Base-by-base conservation (phyloP, 208 protist species). In the Trypanosoma rangeli region DNA sequence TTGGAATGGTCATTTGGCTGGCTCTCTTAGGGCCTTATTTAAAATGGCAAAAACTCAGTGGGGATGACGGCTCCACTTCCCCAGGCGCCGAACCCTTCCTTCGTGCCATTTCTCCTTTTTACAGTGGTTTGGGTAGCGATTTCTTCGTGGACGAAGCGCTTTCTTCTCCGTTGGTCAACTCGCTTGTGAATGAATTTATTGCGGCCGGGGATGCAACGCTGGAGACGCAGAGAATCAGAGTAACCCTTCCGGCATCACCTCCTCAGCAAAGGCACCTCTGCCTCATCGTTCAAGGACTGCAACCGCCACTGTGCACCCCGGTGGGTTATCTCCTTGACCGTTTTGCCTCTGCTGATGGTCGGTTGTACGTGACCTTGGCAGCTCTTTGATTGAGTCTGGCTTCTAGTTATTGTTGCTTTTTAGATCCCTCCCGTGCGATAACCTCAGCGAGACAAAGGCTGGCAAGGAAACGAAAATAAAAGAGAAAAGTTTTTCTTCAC, bases 231-330 rank as follows among this genome's bases (percentile, higher is more conserved):
- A 50, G 33, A 8, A 67, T 67, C 16, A 22, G 39, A 39, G 60
- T 66, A 3, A 58, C 42, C 22, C 24, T 67, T 57, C 52, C 59
- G 3, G 49, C 62, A 10, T 5, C 54, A n/a, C 58, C 54, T 1
- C 16, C 44, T 7, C 29, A n/a, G 31, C 15, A 28, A 55, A 75
- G 71, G 5, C 79, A 82, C 29, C 46, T 93, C 8, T 65, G 71
- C 58, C 88, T 90, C 70, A 60, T 75, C 22, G 76, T 93, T 33
- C 87, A 93, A 49, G 87, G 84, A 8, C 71, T 82, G 52, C 61
- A 79, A 54, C 87, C 87, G 18, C 67, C 82, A 4, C 73, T 93
- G 8, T 28, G 46, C 18, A 89, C 80, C 15, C 84, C 87, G 2
- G 80, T 79, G 5, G 78, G 63, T 7, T 93, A 86, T 73, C 65